Evolutionary conservation across 2,329 filamentous ascomycete genomes (phyloP).

Genomic region (Paecilomyces sp.): DNA sequence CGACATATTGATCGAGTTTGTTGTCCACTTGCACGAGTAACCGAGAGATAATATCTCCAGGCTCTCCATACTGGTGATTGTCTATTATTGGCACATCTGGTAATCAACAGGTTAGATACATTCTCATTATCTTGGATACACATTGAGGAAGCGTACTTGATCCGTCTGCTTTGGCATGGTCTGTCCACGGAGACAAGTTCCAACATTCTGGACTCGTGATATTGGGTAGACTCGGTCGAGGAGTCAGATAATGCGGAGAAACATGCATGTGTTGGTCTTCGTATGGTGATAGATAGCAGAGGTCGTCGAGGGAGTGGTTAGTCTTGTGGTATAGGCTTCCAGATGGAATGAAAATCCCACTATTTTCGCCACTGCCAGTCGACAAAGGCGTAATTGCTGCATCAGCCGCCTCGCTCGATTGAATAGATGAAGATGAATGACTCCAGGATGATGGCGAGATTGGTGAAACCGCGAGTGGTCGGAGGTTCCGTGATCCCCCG

Average conservation of each 20-base stretch:
- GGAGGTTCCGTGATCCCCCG: background rate
- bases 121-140: background rate
- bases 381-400: background rate
- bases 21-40: background rate
- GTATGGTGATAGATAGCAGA: background rate
- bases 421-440: background rate
- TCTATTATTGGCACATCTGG: background rate
- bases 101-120: background rate
- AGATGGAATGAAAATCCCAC: background rate
- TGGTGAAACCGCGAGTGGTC: background rate
- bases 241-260: background rate
- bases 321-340: background rate
- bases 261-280: background rate
- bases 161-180: background rate
- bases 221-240: background rate
- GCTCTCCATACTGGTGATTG: background rate
- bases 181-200: background rate
- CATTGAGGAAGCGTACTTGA: background rate
- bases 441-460: background rate
- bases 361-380: background rate
- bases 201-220: background rate
- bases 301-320: background rate
- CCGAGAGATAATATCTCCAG: background rate
- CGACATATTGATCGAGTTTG: background rate
- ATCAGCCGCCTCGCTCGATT: background rate